Evolutionary conservation across 192 early-diverging fungal genomes (phyloP).

Genomic region (Podila epigama): DNA sequence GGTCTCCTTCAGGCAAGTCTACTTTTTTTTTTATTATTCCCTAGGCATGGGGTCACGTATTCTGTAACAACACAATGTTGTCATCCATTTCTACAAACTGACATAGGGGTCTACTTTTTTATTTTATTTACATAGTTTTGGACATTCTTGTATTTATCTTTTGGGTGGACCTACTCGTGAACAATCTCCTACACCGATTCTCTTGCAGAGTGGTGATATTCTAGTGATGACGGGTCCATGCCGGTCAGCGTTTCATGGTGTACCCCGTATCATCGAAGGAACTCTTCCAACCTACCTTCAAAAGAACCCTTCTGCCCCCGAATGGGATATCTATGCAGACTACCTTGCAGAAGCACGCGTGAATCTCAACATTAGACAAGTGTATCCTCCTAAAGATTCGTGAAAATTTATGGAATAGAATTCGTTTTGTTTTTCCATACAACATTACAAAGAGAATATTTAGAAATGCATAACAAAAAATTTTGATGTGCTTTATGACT

Average conservation of each 20-base stretch:
- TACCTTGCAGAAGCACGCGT: slow-evolving; percentile 79
- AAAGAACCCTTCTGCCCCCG: slow-evolving; percentile 52
- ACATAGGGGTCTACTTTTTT: neutral
- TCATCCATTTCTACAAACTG: neutral
- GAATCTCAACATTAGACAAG: slow-evolving; percentile 94
- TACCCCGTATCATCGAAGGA: slow-evolving; percentile 79
- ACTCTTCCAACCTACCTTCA: slow-evolving; percentile 74
- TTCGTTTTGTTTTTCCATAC: too few relatives aligned
- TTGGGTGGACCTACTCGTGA: slow-evolving; percentile 81
- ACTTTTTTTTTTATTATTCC: slow-evolving; percentile 7
- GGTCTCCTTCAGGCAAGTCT: slow-evolving; percentile 73
- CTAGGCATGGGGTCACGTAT: slow-evolving; percentile 6
- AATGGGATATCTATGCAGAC: slow-evolving; percentile 71
- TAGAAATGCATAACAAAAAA: too few relatives aligned
- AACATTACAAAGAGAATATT: too few relatives aligned
- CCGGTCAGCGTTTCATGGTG: slow-evolving; percentile 84
- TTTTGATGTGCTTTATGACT: too few relatives aligned
- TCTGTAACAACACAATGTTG: neutral
- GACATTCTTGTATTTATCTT: slow-evolving; percentile 80
- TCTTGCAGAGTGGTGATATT: slow-evolving; percentile 87
- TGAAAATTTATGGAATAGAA: too few relatives aligned
- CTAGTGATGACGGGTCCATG: slow-evolving; percentile 86
- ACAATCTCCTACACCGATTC: slow-evolving; percentile 70
- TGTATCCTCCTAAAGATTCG: slow-evolving; percentile 46
- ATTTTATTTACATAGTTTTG: slow-evolving; percentile 58